Percentiles rank a stretch among this genome's conserved stretches.
phyloP scores from a whole-genome alignment of 2,329 filamentous ascomycete genomes.

The Purpureocillium takamizusanense region DNA sequence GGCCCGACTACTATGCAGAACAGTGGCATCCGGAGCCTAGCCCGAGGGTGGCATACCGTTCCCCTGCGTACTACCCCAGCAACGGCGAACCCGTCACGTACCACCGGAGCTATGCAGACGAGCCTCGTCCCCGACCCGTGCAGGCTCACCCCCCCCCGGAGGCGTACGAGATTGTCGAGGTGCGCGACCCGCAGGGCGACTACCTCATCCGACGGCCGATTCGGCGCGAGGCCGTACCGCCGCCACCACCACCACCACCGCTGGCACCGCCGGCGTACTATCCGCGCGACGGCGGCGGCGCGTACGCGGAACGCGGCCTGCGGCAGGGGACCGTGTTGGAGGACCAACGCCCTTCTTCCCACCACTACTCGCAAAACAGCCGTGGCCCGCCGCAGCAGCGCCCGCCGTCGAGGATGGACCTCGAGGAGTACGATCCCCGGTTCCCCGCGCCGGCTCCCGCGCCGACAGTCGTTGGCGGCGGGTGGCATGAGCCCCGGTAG shows the following conservation, averaged over 20 bases:
- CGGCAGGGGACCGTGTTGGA: slow-evolving; percentile 4
- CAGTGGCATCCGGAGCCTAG: neutral
- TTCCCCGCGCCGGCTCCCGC: slow-evolving; percentile 17
- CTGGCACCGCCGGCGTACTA: slow-evolving; percentile 12
- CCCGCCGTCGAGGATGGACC: slow-evolving; percentile 2
- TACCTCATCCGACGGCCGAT: slow-evolving; percentile 37
- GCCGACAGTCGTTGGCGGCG: too few species aligned
- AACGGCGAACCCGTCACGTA: slow-evolving; percentile 5
- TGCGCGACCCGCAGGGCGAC: slow-evolving; percentile 33
- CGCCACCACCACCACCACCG: too few species aligned
- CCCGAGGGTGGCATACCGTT: neutral
- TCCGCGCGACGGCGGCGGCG: slow-evolving; percentile 10
- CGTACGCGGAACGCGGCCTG: slow-evolving; percentile 6
- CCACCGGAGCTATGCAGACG: slow-evolving; percentile 5
- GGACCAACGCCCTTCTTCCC: too few species aligned
- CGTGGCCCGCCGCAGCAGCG: neutral
- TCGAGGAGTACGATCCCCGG: slow-evolving; percentile 36
- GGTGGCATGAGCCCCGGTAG: too few species aligned
- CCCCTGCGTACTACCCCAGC: neutral
- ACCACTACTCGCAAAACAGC: too few species aligned
- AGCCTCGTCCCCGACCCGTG: neutral
- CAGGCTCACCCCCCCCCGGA: slow-evolving; percentile 11
- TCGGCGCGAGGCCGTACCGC: slow-evolving; percentile 13
- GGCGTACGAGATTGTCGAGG: slow-evolving; percentile 35
- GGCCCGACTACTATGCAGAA: neutral